phyloP scores from a whole-genome alignment of 2,329 filamentous ascomycete species.

The Cladobotryum mycophilum region DNA sequence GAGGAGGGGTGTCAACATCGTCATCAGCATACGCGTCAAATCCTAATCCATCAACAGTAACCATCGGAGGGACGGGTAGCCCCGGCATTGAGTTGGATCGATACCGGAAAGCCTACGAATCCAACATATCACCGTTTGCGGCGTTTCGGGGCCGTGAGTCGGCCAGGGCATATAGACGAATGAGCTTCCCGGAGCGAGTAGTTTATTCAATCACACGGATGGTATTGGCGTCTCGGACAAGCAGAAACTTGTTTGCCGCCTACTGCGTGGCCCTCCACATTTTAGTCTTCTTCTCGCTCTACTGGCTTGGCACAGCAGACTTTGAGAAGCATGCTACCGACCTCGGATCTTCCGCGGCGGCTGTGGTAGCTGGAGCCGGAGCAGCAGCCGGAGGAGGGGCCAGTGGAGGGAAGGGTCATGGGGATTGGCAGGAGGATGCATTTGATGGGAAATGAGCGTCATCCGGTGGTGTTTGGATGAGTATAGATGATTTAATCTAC shows the following conservation, averaged over 20 bases:
- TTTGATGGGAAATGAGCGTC: slow-evolving; percentile 37
- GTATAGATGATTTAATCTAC: not conserved
- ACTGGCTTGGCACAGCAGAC: slow-evolving; percentile 69
- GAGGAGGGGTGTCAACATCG: slow-evolving; percentile 54
- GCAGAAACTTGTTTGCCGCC: slow-evolving; percentile 85
- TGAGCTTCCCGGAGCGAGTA: slow-evolving; percentile 84
- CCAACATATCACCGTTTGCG: slow-evolving; percentile 90
- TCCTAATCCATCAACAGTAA: slow-evolving; percentile 68
- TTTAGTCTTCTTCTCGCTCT: slow-evolving; percentile 79
- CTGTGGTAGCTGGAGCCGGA: slow-evolving; percentile 33
- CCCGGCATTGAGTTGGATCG: slow-evolving; percentile 69
- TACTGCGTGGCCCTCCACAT: slow-evolving; percentile 88
- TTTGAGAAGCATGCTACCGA: slow-evolving; percentile 55
- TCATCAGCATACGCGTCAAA: slow-evolving; percentile 62
- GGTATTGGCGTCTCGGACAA: slow-evolving; percentile 82
- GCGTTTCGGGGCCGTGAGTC: slow-evolving; percentile 93
- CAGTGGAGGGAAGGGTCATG: slow-evolving; percentile 31
- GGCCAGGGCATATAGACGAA: slow-evolving; percentile 81
- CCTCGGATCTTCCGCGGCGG: slow-evolving; percentile 43
- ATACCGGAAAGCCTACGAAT: slow-evolving; percentile 89
- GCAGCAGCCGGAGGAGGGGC: slow-evolving; percentile 13
- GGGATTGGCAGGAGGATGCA: slow-evolving; percentile 59
- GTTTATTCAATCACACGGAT: slow-evolving; percentile 88
- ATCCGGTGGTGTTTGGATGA: too few relatives aligned
- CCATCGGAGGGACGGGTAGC: slow-evolving; percentile 47